Evolutionary conservation across 2,329 filamentous ascomycete genomes (phyloP), one percentile per base, ranked within the genome.

Genomic region (Aschersonia sp.): DNA sequence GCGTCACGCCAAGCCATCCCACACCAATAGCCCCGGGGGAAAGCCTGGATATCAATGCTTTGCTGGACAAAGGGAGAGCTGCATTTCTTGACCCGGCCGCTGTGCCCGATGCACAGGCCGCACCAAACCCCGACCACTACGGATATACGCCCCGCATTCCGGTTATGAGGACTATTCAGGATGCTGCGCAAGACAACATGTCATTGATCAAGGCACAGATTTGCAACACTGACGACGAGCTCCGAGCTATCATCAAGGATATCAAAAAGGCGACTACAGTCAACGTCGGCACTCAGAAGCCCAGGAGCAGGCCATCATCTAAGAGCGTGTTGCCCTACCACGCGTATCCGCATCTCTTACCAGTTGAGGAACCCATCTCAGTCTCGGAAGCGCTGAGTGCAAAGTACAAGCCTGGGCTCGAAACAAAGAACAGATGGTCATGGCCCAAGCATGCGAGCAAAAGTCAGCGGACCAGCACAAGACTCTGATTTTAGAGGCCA

Each of bases 201-300:
- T 66, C 72, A 7, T 92, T 92, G 59, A 74, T 97, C 45, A 82
- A 77, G 56, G 90, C 92, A 0, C 92, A 98, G 63, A 92, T 95
- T 55, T 78, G 80, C 5, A 76, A 71, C 35, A 72, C 80, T 47
- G 85, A 94, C 41, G 66, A 76, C 31, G 89, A 95, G 59, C 68
- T 97, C 2, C 73, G 73, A 10, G 74, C 83, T 1, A 81, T 95
- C 41, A 64, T 94, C 54, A 83, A 77, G 51, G 74, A 81, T 1
- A 62, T 72, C 47, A 72, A 65, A 49, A 73, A 71, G 55, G 44
- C 54, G 37, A 54, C 54, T 22, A 52, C 53, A 30, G 45, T 49
- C 46, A 48, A 42, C 9, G 43, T 45, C 9, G 52, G 52, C 41
- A 61, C 60, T 48, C 50, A 56, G 11, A 59, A 48, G 45, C 47